Evolutionary conservation across 1,284 basidiomycete genomes (phyloP).

Genomic region (Porogramme epimiltina): DNA sequence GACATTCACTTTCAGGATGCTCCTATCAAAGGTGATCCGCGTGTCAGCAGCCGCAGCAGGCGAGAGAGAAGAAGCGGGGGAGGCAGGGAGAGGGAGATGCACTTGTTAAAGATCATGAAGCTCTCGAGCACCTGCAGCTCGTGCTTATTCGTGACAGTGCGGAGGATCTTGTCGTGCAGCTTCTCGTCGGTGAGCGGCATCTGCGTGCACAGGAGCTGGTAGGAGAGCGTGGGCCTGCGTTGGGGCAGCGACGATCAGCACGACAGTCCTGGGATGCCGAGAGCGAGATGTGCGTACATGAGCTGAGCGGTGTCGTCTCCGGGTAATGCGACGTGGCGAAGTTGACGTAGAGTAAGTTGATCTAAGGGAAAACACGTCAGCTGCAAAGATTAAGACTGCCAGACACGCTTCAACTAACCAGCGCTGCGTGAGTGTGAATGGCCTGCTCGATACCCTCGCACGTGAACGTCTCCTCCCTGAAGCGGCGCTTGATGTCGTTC

Average conservation of each 20-base stretch:
- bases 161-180: constrained; percentile 85
- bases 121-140: constrained; percentile 94
- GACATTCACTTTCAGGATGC: constrained; percentile 96
- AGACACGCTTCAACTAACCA: constrained; percentile 51
- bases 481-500: constrained; percentile 94
- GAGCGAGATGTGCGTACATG: constrained; percentile 57
- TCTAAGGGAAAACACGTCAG: constrained; percentile 41
- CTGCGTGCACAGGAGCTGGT: constrained; percentile 91
- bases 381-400: neutral
- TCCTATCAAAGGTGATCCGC: constrained; percentile 50
- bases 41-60: constrained; percentile 4
- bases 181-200: constrained; percentile 88
- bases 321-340: constrained; percentile 97
- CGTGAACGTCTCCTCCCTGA: constrained; percentile 99
- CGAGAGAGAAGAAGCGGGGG: too few relatives aligned
- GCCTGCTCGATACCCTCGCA: constrained; percentile 93
- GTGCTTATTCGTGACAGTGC: constrained; percentile 85
- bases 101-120: constrained; percentile 97
- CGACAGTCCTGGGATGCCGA: neutral
- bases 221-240: constrained; percentile 87
- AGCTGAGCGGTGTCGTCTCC: constrained; percentile 61
- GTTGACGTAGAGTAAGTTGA: constrained; percentile 94
- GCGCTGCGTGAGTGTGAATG: constrained; percentile 81
- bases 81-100: constrained; percentile 28
- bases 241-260: neutral